phyloP scores from a whole-genome alignment of 2,329 filamentous ascomycete genomes.

The Aspergillus texensis region DNA sequence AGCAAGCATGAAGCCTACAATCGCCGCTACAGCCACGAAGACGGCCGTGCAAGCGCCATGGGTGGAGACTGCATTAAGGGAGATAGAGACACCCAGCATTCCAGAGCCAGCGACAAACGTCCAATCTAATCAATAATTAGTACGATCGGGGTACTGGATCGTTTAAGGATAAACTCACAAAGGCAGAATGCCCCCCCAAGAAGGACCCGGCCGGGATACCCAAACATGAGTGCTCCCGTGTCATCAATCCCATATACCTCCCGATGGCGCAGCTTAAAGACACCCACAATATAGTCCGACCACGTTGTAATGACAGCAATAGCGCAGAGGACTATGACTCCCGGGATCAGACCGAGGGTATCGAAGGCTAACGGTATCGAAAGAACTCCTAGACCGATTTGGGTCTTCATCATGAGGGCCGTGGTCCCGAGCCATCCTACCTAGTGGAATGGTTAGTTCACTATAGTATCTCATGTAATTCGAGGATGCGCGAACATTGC shows the following conservation, averaged over 20 bases:
- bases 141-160: too few species aligned
- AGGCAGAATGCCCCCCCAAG: slow-evolving; percentile 32
- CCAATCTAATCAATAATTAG: slow-evolving; percentile 26
- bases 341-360: slow-evolving; percentile 51
- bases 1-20: slow-evolving; percentile 26
- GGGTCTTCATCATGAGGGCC: slow-evolving; percentile 39
- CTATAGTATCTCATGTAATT: rapidly evolving
- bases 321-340: slow-evolving; percentile 46
- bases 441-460: neutral
- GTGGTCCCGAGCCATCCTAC: neutral
- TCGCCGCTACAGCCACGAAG: slow-evolving; percentile 27
- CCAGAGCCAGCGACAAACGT: slow-evolving; percentile 46
- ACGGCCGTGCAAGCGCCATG: slow-evolving; percentile 38
- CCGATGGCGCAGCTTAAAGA: slow-evolving; percentile 56
- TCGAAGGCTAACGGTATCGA: slow-evolving; percentile 52
- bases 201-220: slow-evolving; percentile 46
- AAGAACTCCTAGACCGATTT: slow-evolving; percentile 52
- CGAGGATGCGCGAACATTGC: neutral
- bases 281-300: slow-evolving; percentile 51
- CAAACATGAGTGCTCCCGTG: slow-evolving; percentile 57
- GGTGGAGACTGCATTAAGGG: slow-evolving; percentile 44
- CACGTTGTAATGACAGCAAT: slow-evolving; percentile 51
- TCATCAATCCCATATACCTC: slow-evolving; percentile 62
- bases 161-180: slow-evolving; percentile 2
- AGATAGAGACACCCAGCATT: slow-evolving; percentile 46